These are phyloP conservation scores for Penicillium hordei DNA, from an alignment of 2,329 filamentous ascomycete genomes.

Conservation along the genomic window DNA sequence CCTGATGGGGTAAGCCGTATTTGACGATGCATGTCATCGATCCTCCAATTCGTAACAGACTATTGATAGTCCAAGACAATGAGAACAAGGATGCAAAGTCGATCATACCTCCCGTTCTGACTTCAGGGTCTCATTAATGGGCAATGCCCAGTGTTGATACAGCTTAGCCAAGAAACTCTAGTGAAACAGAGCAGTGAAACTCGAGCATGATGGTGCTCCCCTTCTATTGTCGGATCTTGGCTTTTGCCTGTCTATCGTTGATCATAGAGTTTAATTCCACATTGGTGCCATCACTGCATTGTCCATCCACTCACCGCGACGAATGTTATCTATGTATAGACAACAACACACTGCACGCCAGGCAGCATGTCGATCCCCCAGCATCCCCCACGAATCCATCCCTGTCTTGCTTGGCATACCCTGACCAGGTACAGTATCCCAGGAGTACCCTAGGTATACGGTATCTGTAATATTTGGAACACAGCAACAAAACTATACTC, in stretches of 20 bases:
- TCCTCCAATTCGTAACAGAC: neutral
- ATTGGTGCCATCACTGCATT: neutral
- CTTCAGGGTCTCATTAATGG: neutral
- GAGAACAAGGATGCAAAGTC: neutral
- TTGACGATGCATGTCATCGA: neutral
- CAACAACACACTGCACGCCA: neutral
- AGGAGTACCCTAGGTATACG: neutral
- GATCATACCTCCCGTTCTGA: neutral
- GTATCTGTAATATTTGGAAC: constrained; percentile 3
- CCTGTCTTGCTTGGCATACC: constrained; percentile 6
- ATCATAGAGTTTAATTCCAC: constrained; percentile 4
- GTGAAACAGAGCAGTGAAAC: neutral
- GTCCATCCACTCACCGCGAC: neutral
- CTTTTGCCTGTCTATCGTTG: constrained; percentile 1
- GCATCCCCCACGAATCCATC: constrained; percentile 9
- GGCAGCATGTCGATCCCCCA: constrained; percentile 4
- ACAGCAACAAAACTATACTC: neutral
- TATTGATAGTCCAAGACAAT: neutral
- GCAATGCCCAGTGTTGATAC: neutral
- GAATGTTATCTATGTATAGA: constrained; percentile 5
- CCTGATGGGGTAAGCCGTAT: neutral
- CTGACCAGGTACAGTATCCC: neutral
- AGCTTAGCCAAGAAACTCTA: constrained; percentile 4
- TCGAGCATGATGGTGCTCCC: neutral
- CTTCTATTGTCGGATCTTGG: constrained; percentile 1